phyloP scores from a whole-genome alignment of 2,329 filamentous ascomycete genomes.

The Sphaerulina vaccinii region DNA sequence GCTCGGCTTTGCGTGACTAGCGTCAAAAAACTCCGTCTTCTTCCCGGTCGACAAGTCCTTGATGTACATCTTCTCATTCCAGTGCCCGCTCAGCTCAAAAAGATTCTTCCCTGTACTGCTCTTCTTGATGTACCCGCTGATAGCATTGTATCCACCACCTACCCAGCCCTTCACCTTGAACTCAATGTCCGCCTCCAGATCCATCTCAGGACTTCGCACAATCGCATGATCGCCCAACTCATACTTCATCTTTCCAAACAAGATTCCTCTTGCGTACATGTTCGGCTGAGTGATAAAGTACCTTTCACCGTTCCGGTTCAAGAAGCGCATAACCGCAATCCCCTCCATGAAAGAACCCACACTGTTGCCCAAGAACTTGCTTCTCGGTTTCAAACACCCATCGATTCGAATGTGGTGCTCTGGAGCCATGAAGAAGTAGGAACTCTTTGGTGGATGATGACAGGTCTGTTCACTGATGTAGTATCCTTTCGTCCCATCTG shows the following conservation, averaged over 20 bases:
- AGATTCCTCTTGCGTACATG: constrained; percentile 95
- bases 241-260: constrained; percentile 99
- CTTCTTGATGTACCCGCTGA: constrained; percentile 86
- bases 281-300: constrained; percentile 96
- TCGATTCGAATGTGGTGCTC: constrained; percentile 93
- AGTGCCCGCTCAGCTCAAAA: constrained; percentile 89
- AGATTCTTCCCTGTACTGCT: constrained; percentile 80
- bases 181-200: constrained; percentile 85
- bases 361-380: constrained; percentile 94
- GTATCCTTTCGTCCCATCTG: constrained; percentile 80
- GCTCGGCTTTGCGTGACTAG: constrained; percentile 72
- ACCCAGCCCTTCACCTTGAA: constrained; percentile 99
- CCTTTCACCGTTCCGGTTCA: constrained; percentile 77
- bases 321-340: constrained; percentile 77
- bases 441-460: constrained; percentile 96
- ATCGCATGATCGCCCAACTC: constrained; percentile 95
- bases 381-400: constrained; percentile 89
- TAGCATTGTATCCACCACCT: constrained; percentile 91
- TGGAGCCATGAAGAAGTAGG: constrained; percentile 98
- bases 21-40: constrained; percentile 87
- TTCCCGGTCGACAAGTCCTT: constrained; percentile 82
- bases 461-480: constrained; percentile 98
- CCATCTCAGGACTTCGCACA: constrained; percentile 83
- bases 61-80: constrained; percentile 93
- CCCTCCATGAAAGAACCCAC: constrained; percentile 98